Evolutionary conservation across 139 green algal genomes (phyloP).

Genomic region (Chlorella sp.): DNA sequence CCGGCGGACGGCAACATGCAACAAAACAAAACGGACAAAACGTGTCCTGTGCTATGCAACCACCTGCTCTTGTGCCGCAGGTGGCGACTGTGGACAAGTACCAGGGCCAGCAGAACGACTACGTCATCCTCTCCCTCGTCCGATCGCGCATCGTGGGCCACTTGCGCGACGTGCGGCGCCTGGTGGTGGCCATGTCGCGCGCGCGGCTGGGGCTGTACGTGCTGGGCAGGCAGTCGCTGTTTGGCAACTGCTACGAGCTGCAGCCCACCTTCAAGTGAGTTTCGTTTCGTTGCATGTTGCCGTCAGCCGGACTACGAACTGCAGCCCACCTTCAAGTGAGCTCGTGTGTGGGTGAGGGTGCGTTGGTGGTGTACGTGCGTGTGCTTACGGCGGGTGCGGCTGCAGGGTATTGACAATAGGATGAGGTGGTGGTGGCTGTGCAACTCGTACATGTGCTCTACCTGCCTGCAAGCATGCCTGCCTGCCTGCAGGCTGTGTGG

Average conservation of each 20-base stretch:
- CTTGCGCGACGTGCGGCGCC: slow-evolving; percentile 88
- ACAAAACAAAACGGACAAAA: too few species aligned
- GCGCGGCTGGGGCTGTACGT: slow-evolving; percentile 93
- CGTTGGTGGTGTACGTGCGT: too few species aligned
- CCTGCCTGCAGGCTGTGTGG: too few species aligned
- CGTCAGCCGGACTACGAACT: slow-evolving; percentile 82
- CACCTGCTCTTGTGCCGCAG: too few species aligned
- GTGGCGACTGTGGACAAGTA: slow-evolving; percentile 95
- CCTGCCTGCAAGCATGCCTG: too few species aligned
- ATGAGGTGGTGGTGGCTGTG: too few species aligned
- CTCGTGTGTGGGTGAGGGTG: not conserved
- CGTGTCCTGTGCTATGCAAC: too few species aligned
- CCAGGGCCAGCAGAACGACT: slow-evolving; percentile 98
- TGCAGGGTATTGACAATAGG: too few species aligned
- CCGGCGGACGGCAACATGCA: too few species aligned
- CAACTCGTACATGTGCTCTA: too few species aligned
- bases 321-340: slow-evolving; percentile 66
- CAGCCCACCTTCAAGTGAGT: slow-evolving; percentile 66
- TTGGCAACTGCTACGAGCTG: slow-evolving; percentile 92
- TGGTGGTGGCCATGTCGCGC: slow-evolving; percentile 93
- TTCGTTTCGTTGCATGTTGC: too few species aligned
- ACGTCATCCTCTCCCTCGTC: slow-evolving; percentile 93
- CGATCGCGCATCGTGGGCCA: slow-evolving; percentile 87
- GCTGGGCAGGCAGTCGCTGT: slow-evolving; percentile 82
- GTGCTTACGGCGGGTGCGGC: too few species aligned